Conservation (phyloP, 495 filamentous ascomycete species). For the Xylaria curta region DNA sequence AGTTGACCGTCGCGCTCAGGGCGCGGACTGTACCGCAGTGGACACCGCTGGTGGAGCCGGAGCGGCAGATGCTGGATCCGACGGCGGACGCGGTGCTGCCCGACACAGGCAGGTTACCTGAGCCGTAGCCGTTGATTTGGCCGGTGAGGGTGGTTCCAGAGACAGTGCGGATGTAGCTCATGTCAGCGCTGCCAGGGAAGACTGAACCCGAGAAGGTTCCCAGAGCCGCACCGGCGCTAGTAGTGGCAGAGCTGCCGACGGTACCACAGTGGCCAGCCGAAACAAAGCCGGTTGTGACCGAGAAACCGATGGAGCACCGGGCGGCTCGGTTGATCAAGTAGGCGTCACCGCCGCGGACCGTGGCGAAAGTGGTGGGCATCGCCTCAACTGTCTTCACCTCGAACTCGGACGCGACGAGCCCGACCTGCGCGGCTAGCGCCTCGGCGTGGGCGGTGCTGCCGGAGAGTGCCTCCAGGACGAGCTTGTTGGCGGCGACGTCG, state of each 20-base stretch:
- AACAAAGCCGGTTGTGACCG: constrained; percentile 37
- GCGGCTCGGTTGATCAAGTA: constrained; percentile 31
- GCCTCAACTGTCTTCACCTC: constrained; percentile 33
- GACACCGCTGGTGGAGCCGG: constrained; percentile 37
- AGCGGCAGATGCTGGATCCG: constrained; percentile 37
- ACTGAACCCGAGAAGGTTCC: constrained; percentile 37
- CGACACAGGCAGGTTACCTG: constrained; percentile 31
- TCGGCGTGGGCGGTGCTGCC: constrained; percentile 36
- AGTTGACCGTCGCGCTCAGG: constrained; percentile 36
- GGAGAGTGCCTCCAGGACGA: constrained; percentile 35
- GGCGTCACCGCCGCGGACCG: constrained; percentile 34
- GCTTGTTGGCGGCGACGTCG: constrained; percentile 37
- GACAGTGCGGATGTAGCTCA: constrained; percentile 38
- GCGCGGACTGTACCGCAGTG: constrained; percentile 35
- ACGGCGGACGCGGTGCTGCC: constrained; percentile 35
- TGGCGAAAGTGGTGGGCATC: constrained; percentile 36
- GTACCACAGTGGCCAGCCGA: constrained; percentile 39
- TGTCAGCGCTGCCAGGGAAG: constrained; percentile 38
- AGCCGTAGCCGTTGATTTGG: constrained; percentile 35
- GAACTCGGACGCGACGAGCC: constrained; percentile 35
- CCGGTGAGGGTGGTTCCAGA: constrained; percentile 34
- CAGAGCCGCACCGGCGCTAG: constrained; percentile 34
- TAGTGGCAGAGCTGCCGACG: constrained; percentile 31
- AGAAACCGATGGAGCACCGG: constrained; percentile 38
- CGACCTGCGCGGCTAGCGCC: constrained; percentile 34